These are phyloP conservation scores for Murraya koenigii DNA, from an alignment of 345 rosid species.

Conservation along the genomic window DNA sequence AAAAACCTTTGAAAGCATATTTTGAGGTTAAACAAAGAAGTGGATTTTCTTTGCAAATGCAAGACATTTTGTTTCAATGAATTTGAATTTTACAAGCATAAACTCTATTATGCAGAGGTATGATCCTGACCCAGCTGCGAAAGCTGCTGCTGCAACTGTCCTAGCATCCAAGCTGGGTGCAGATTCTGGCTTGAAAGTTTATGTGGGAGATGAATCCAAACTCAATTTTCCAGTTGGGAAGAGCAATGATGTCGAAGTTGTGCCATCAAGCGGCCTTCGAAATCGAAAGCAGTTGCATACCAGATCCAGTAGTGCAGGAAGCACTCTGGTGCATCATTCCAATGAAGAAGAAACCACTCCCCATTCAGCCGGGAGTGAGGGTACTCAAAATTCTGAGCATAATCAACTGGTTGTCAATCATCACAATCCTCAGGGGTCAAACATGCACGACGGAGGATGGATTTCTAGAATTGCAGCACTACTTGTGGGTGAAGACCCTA, in stretches of 20 bases:
- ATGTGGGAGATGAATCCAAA: slow-evolving; percentile 62
- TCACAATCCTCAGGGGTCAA: slow-evolving; percentile 52
- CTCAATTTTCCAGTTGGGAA: slow-evolving; percentile 44
- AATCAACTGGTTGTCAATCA: slow-evolving; percentile 65
- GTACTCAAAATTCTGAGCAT: slow-evolving; percentile 39
- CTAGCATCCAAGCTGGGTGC: slow-evolving; percentile 95
- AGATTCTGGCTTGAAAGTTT: slow-evolving; percentile 85
- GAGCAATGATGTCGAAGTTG: slow-evolving; percentile 63
- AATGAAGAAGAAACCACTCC: slow-evolving; percentile 46
- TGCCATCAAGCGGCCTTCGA: slow-evolving; percentile 67
- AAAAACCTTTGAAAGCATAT: slow-evolving; percentile 1
- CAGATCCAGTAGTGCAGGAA: slow-evolving; percentile 52
- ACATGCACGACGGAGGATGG: slow-evolving; percentile 71
- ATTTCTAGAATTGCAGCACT: slow-evolving; percentile 87
- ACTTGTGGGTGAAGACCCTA: slow-evolving; percentile 95
- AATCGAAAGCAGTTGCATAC: slow-evolving; percentile 57
- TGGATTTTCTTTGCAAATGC: slow-evolving; percentile 7
- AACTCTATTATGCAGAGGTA: slow-evolving; percentile 60
- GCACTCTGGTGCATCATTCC: slow-evolving; percentile 37
- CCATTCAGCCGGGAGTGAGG: slow-evolving; percentile 35
- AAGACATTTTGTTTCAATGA: background rate
- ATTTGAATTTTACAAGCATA: background rate
- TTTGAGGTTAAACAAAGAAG: background rate
- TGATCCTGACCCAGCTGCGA: slow-evolving; percentile 96
- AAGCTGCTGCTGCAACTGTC: slow-evolving; percentile 96